Base-by-base conservation (phyloP, 2,329 filamentous ascomycete genomes). In the Phaeosphaeriaceae sp. region DNA sequence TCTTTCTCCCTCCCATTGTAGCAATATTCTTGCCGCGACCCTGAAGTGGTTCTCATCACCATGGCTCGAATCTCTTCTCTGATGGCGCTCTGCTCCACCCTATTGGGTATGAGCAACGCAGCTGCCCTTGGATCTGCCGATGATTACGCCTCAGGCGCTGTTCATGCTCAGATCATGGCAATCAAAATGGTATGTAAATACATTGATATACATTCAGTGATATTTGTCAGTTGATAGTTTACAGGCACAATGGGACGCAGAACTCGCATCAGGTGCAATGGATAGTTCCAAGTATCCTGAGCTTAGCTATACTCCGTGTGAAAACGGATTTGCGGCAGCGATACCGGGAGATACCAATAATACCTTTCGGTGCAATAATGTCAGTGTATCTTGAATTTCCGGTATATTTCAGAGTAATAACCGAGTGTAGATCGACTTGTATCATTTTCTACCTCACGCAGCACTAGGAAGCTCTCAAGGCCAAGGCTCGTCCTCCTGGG, bases 371-470 rank as follows among this genome's bases (percentile, higher is more conserved):
- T 74, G 71, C 53, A 67, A 68, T 39, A 72, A 70, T 35, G 71
- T 73, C 23, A 44, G 68, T 21, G 13, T 18, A 11, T n/a, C 13
- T 15, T 13, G 8, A 3, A 11, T 12, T 21, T 4, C 3, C 12
- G n/a, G 6, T 15, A n/a, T 15, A 21, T n/a, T n/a, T 18, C 4
- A 12, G n/a, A 7, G 26, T 28, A n/a, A 52, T 67, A 15, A 66
- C 21, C 12, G n/a, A 26, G 2, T 11, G 1, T n/a, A 66, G 71
- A 71, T 82, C 15, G 81, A 83, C 54, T 74, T 83, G 3, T 80
- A 82, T 62, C 77, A 80, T 59, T 84, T 84, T 67, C 70, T 80
- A 32, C 76, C 74, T 39, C 82, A 84, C 55, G 73, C 75, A 2
- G 75, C 76, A 23, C 74, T 84, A 2, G 82, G 81, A 8, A 79